A percentile compares a stretch with the other conserved stretches of the same genome.
Evolutionary conservation across 148 eudicot species (phyloP).

Genomic region (Silene uniflora): DNA sequence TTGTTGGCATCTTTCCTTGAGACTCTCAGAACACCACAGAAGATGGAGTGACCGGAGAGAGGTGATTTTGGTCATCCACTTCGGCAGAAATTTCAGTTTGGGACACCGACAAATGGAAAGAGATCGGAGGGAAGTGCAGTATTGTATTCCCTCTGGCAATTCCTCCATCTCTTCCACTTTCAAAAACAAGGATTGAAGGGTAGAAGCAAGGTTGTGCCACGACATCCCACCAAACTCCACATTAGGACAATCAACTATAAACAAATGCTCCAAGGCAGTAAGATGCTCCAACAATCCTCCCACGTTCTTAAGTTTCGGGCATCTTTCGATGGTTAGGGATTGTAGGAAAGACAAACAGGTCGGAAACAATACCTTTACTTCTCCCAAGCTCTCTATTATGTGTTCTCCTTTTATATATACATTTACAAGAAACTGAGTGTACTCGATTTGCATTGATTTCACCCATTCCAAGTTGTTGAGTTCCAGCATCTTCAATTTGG

Average conservation of each 20-base stretch:
- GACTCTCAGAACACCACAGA: too few relatives aligned
- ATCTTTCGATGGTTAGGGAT: background rate
- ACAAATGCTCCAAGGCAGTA: background rate
- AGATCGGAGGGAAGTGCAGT: too few relatives aligned
- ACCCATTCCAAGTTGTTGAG: background rate
- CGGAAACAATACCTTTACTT: background rate
- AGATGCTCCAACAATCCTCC: constrained; percentile 20
- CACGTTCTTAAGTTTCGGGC: too few relatives aligned
- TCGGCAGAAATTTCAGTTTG: too few relatives aligned
- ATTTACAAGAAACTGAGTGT: background rate
- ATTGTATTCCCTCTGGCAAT: too few relatives aligned
- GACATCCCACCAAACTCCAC: background rate
- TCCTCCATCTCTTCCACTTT: too few relatives aligned
- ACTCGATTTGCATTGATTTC: background rate
- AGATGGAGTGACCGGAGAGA: too few relatives aligned
- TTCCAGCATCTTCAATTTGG: background rate
- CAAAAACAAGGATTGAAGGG: too few relatives aligned
- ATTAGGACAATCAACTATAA: accelerated
- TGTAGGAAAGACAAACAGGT: constrained; percentile 12
- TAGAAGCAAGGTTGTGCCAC: background rate
- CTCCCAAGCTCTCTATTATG: too few relatives aligned
- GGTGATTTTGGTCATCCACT: too few relatives aligned
- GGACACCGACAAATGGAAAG: too few relatives aligned
- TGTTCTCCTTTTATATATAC: background rate
- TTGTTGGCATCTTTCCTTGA: too few relatives aligned